Conservation (phyloP, 768 basidiomycete genomes). For the Russula sp. region DNA sequence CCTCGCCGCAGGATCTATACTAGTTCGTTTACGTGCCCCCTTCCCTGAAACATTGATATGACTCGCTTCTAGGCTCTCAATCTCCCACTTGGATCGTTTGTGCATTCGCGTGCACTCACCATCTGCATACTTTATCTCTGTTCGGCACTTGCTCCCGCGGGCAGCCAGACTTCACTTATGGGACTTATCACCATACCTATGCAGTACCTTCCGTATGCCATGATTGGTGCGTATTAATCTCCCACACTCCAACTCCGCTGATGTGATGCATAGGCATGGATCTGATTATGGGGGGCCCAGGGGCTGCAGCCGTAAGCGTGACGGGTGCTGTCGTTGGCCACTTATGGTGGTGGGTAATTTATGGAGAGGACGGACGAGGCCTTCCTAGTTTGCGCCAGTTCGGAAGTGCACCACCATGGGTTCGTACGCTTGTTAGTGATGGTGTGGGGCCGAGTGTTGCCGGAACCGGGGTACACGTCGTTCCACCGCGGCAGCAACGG, state of each 20-base stretch:
- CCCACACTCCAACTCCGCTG: neutral
- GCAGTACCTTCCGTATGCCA: constrained; percentile 67
- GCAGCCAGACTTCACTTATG: constrained; percentile 69
- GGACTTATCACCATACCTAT: constrained; percentile 75
- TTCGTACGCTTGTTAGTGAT: constrained; percentile 31
- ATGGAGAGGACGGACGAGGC: constrained; percentile 52
- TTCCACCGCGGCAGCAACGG: constrained; percentile 49
- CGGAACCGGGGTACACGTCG: constrained; percentile 53
- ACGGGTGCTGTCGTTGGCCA: constrained; percentile 78
- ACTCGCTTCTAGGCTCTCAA: constrained; percentile 46
- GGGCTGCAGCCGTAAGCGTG: constrained; percentile 52
- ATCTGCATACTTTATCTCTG: constrained; percentile 67
- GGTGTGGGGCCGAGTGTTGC: constrained; percentile 38
- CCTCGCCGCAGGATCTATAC: constrained; percentile 51
- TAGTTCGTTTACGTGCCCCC: constrained; percentile 42
- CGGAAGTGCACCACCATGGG: constrained; percentile 32
- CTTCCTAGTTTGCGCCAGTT: constrained; percentile 56
- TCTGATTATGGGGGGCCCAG: constrained; percentile 57
- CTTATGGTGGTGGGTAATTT: constrained; percentile 75
- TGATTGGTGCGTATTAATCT: constrained; percentile 45
- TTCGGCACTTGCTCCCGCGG: constrained; percentile 61
- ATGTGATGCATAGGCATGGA: constrained; percentile 46
- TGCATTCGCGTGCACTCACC: constrained; percentile 65
- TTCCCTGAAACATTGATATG: neutral
- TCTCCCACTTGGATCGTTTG: constrained; percentile 52